Base-by-base conservation (phyloP, 2,329 filamentous ascomycete species). In the Aspergillus cejpii region DNA sequence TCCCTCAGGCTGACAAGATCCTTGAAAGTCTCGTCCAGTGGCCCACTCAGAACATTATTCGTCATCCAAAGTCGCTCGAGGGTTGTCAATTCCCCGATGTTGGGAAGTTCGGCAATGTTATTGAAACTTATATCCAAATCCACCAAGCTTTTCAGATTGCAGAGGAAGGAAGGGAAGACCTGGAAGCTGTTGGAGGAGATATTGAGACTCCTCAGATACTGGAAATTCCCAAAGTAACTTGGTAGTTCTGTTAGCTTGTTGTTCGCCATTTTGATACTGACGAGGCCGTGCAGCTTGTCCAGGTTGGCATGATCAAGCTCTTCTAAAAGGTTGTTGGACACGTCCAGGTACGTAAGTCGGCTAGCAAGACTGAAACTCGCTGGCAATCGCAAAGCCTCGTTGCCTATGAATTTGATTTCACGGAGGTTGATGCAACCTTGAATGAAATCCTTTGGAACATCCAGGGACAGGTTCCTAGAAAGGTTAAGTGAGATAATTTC, bases 101-200 rank as follows among this genome's bases (percentile, higher is more conserved):
- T 81, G 0, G 90, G 89, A 6, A 98, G 71, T 43, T 74, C 78
- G 8, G 79, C 79, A 50, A 98, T 95, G 31, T 83, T 80, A 63
- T 98, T 98, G 77, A 98, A 98, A 64, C 91, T 97, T 61, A 98
- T 81, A 59, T 98, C 92, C 31, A 98, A 78, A 62, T 98, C 91
- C 10, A 95, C 86, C 37, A 98, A 71, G 34, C 84, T 89, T 53
- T 81, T 81, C 15, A 98, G 72, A 19, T 87, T 78, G 65, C 88
- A 91, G 17, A 98, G 74, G 57, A 94, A 94, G 17, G 83, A 75
- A 0, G 92, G 92, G 51, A 98, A 94, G 31, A 79, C 79, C 45
- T 84, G 83, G 43, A 98, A 76, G 49, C 87, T 90, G 65, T 98
- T 98, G 1, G 92, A 98, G 1, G 91, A 95, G 39, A 98, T 75